Base-by-base conservation (phyloP, 2,329 filamentous ascomycete genomes). In the Daldinia sp. region DNA sequence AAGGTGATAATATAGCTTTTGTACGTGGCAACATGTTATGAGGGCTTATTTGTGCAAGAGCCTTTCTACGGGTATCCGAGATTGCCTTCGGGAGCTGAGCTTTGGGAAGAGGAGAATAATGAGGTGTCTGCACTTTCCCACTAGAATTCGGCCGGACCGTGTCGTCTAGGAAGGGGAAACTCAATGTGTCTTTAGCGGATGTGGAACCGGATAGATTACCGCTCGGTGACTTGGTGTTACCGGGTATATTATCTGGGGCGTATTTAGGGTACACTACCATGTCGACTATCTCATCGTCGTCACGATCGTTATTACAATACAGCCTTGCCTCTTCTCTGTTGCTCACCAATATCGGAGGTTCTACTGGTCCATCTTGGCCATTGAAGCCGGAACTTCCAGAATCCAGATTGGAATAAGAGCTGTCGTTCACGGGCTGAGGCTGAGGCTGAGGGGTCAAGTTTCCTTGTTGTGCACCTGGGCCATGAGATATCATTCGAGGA, bases 61-160 rank as follows among this genome's bases (percentile, higher is more conserved):
- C 66, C 34, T 58, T 67, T 17, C 55, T 48, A 7, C 61, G 52
- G 32, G 52, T 49, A 37, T 67, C 52, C 8, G 50, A 53, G 13
- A 67, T 56, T 3, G 56, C 47, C 29, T 64, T 68, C 1, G 66
- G 64, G 7, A 64, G 41, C 13, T 56, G 56, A 4, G 30, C 6
- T 23, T 51, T 63, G 6, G 54, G 8, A 1, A 61, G 17, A 34
- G 57, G 45, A n/a, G 61, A 64, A 25, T 15, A 25, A 23, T 19
- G 19, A 10, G 56, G 32, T 30, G 2, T 54, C 29, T 35, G 43
- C 19, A 47, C 59, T 10, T 21, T 53, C 23, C 35, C 23, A 1
- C 35, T 15, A 30, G n/a, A 11, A 30, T 23, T 32, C 43, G 32
- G 23, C 19, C 17, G 3, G 9, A 49, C 5, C 3, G 9, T 30